Conservation (phyloP, 2,329 filamentous ascomycete species). For the Beauveria bassiana region DNA sequence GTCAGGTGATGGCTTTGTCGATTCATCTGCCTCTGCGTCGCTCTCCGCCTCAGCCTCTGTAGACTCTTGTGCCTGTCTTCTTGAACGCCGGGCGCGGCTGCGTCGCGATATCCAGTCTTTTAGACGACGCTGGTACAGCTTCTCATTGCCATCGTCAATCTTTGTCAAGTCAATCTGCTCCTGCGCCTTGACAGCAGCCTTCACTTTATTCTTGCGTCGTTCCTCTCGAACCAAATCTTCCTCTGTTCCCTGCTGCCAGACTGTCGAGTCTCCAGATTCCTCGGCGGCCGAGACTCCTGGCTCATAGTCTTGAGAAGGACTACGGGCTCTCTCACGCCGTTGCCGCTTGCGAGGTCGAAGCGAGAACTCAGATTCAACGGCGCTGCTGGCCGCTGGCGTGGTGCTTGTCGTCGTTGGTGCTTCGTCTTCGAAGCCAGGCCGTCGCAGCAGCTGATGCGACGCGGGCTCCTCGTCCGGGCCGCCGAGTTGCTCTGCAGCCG, state of each 20-base stretch:
- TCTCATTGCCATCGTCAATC: slow-evolving; percentile 85
- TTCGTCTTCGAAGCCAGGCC: slow-evolving; percentile 57
- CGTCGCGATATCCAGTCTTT: slow-evolving; percentile 61
- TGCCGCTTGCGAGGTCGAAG: slow-evolving; percentile 52
- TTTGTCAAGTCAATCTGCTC: slow-evolving; percentile 42
- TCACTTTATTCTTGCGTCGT: slow-evolving; percentile 36
- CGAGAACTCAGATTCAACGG: slow-evolving; percentile 46
- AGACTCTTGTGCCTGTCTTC: slow-evolving; percentile 28
- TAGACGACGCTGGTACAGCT: slow-evolving; percentile 67
- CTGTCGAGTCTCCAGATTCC: slow-evolving; percentile 26
- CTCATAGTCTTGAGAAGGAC: slow-evolving; percentile 41
- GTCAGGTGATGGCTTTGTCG: slow-evolving; percentile 80
- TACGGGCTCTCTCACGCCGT: slow-evolving; percentile 26
- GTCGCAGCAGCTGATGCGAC: slow-evolving; percentile 66
- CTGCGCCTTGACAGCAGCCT: slow-evolving; percentile 26
- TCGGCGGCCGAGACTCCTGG: slow-evolving; percentile 25
- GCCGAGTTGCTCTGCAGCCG: slow-evolving; percentile 34
- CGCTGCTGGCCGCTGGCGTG: slow-evolving; percentile 13
- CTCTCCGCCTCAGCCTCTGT: slow-evolving; percentile 32
- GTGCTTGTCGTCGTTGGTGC: slow-evolving; percentile 10
- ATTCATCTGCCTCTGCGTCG: slow-evolving; percentile 51
- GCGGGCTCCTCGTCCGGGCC: slow-evolving; percentile 39
- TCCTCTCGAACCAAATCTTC: slow-evolving; percentile 31
- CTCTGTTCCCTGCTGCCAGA: slow-evolving; percentile 32
- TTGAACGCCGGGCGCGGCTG: slow-evolving; percentile 32